Base-by-base conservation (phyloP, 2,329 filamentous ascomycete genomes). In the Fusarium veterinarium region DNA sequence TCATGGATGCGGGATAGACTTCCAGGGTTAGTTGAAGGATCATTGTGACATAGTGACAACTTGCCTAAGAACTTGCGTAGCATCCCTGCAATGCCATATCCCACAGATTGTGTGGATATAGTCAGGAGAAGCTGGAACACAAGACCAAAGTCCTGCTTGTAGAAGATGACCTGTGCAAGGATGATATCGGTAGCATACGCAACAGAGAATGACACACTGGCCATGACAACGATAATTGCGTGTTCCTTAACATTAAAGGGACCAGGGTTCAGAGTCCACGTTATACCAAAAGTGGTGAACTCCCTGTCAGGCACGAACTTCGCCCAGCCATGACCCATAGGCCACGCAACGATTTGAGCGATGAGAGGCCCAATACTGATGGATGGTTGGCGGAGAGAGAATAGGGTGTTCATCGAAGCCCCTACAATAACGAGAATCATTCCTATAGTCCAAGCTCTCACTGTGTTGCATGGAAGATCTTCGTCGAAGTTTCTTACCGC, bases 181-280 rank as follows among this genome's bases (percentile, higher is more conserved):
- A 95, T 88, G 35, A 93, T 91, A 73, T 94, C 92, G 2, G 92
- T 94, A 2, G 91, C 91, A 75, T 94, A 94, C 7, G 91, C 91
- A 10, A 87, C 90, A 55, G 84, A 91, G 72, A 93, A 92, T 9
- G 91, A 90, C 10, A 93, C 91, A 77, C 92, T 90, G 20, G 92
- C 91, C 89, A 92, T 92, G 72, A 92, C 88, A 23, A 90, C 88
- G 63, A 93, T 91, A 67, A 93, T 87, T 45, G 89, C 82, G 77
- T 92, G 91, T 77, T 93, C 91, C 79, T 93, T 93, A 78, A 91
- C 86, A 76, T 91, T 93, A 81, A 93, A 93, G 2, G 90, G 90
- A 0, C 90, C 90, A 0, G 91, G 90, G 62, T 92, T 92, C n/a
- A 92, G 80, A 28, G 84, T 86, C 85, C 87, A 91, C 25, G 76